Conservation (phyloP, 805 yeast species). For the Vanderwaltozyma yarrowii region DNA sequence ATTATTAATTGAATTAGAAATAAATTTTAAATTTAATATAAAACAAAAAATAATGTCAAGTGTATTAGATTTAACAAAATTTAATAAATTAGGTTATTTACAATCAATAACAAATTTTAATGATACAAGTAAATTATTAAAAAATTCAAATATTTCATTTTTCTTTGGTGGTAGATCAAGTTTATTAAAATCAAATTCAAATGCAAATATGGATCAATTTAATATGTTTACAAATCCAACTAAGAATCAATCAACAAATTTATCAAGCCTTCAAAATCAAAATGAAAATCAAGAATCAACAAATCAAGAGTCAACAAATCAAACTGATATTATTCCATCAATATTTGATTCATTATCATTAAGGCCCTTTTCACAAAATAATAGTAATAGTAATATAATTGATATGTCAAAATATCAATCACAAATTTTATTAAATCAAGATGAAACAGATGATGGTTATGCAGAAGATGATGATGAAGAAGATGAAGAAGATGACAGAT, state of each 20-base stretch:
- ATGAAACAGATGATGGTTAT: conserved; percentile 23
- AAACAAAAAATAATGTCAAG: not conserved
- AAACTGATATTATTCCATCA: not conserved
- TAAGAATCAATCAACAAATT: not conserved
- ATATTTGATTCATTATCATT: conserved; percentile 1
- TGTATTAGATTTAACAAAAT: not conserved
- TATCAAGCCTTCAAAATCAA: not conserved
- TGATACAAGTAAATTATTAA: conserved; percentile 2
- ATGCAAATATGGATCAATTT: conserved; percentile 23
- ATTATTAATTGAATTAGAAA: conserved; percentile 6
- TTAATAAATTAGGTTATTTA: conserved; percentile 5
- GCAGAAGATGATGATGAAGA: conserved; percentile 26
- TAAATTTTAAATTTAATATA: conserved; percentile 4
- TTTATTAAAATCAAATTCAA: conserved; percentile 14
- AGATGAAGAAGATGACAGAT: conserved; percentile 11
- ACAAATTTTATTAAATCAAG: conserved; percentile 3
- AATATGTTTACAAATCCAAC: conserved; percentile 13
- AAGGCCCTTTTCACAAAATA: not conserved
- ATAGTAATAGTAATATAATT: not conserved
- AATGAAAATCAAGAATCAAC: not conserved
- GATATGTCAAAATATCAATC: not conserved
- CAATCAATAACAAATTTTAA: conserved; percentile 4
- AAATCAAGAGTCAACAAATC: not conserved
- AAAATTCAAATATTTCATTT: conserved; percentile 3
- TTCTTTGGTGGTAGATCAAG: conserved; percentile 5